Percentiles rank a stretch among this genome's conserved stretches.
Evolutionary conservation across 2,329 filamentous ascomycete species (phyloP).

Genomic region (Exophiala xenobiotica): DNA sequence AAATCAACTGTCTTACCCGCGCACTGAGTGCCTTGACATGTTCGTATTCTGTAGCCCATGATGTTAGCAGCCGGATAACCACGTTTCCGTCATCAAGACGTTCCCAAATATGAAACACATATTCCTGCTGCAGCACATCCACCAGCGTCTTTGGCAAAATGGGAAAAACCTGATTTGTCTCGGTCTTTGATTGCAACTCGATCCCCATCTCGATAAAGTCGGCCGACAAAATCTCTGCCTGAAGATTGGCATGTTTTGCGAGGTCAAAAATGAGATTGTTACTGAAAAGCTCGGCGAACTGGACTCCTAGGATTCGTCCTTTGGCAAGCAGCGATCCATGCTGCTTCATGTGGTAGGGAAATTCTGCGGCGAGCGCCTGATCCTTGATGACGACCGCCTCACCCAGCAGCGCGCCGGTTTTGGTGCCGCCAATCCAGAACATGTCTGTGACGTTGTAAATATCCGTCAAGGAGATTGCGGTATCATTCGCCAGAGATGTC

Average conservation of each 20-base stretch:
- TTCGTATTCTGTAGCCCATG: slow-evolving; percentile 50
- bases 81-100: slow-evolving; percentile 40
- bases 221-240: slow-evolving; percentile 46
- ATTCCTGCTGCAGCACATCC: slow-evolving; percentile 43
- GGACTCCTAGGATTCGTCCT: slow-evolving; percentile 49
- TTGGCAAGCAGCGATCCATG: slow-evolving; percentile 54
- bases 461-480: slow-evolving; percentile 46
- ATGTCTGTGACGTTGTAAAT: slow-evolving; percentile 51
- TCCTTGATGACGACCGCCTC: slow-evolving; percentile 53
- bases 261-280: slow-evolving; percentile 48
- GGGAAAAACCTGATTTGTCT: slow-evolving; percentile 55
- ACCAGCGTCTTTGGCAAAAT: slow-evolving; percentile 43
- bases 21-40: slow-evolving; percentile 39
- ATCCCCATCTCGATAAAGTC: slow-evolving; percentile 42
- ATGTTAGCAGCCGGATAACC: slow-evolving; percentile 50
- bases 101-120: slow-evolving; percentile 53
- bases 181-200: slow-evolving; percentile 37
- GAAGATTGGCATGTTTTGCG: slow-evolving; percentile 46
- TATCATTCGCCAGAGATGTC: slow-evolving; percentile 44
- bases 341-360: slow-evolving; percentile 54
- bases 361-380: slow-evolving; percentile 44
- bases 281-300: slow-evolving; percentile 52
- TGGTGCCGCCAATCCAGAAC: slow-evolving; percentile 57
- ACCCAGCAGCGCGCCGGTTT: slow-evolving; percentile 52
- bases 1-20: background rate